Conservation (phyloP, 805 yeast genomes). For the Candida chilensis region DNA sequence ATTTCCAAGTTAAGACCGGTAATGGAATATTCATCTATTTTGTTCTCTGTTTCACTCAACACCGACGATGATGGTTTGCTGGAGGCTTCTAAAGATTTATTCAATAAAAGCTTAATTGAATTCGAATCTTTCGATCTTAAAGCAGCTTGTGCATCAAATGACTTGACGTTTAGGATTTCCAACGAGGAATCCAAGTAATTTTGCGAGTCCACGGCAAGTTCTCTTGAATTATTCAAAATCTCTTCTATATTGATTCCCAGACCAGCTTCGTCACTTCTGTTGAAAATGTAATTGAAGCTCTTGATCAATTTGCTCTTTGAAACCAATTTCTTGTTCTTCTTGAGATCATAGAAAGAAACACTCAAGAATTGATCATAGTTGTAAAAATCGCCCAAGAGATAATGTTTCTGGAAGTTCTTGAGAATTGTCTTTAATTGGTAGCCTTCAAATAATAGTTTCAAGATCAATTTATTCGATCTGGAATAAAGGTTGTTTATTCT, state of each 20-base stretch:
- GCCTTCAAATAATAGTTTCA: slow-evolving; percentile 51
- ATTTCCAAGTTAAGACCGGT: slow-evolving; percentile 47
- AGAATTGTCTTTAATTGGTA: slow-evolving; percentile 43
- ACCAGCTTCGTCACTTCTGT: slow-evolving; percentile 1
- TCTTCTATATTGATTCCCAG: slow-evolving; percentile 7
- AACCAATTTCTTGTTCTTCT: slow-evolving; percentile 23
- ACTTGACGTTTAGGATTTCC: slow-evolving; percentile 42
- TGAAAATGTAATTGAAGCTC: slow-evolving; percentile 11
- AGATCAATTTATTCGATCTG: slow-evolving; percentile 55
- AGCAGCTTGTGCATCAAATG: slow-evolving; percentile 45
- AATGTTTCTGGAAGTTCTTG: slow-evolving; percentile 42
- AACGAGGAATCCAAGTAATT: slow-evolving; percentile 34
- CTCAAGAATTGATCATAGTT: slow-evolving; percentile 45
- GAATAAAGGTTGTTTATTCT: slow-evolving; percentile 53
- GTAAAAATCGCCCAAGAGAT: slow-evolving; percentile 43
- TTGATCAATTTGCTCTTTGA: slow-evolving; percentile 17
- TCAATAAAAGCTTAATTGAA: slow-evolving; percentile 31
- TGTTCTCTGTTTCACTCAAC: slow-evolving; percentile 8
- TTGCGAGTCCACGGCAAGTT: slow-evolving; percentile 29
- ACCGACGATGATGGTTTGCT: slow-evolving; percentile 1
- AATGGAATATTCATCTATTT: slow-evolving; percentile 30
- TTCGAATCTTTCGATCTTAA: slow-evolving; percentile 33
- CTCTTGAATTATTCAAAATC: slow-evolving; percentile 8
- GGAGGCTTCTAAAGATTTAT: slow-evolving; percentile 29
- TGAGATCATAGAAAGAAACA: slow-evolving; percentile 41